Conservation (phyloP, 2,329 filamentous ascomycete genomes). For the Ceratocystis huliohia region DNA sequence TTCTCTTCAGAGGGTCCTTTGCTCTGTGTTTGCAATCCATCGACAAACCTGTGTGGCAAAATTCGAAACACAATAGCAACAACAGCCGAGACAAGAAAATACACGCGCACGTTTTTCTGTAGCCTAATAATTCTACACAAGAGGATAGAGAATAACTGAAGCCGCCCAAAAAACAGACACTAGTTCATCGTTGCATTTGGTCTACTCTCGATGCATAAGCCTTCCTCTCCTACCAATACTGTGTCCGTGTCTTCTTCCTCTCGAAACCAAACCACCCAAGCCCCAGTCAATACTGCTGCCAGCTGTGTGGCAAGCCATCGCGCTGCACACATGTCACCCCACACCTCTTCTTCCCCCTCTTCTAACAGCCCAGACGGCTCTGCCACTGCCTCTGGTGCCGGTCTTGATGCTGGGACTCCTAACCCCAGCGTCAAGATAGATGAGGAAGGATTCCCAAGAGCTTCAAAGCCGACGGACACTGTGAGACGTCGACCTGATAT, state of each 20-base stretch:
- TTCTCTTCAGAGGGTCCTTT: neutral
- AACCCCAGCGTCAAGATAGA: neutral
- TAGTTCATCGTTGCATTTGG: neutral
- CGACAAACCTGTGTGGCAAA: neutral
- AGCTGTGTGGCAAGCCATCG: neutral
- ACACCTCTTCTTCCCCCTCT: neutral
- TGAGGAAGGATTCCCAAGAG: slow-evolving; percentile 39
- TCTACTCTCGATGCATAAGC: slow-evolving; percentile 2
- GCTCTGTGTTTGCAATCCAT: neutral
- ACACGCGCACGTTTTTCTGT: neutral
- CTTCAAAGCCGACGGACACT: slow-evolving; percentile 47
- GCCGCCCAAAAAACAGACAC: neutral
- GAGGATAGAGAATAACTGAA: neutral
- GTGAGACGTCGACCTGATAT: slow-evolving; percentile 45
- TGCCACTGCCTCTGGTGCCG: neutral
- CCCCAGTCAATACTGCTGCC: neutral
- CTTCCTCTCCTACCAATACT: neutral
- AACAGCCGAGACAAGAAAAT: slow-evolving; percentile 7
- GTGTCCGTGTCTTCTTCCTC: neutral
- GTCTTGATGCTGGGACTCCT: neutral
- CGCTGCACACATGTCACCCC: neutral
- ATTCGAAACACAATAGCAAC: slow-evolving; percentile 3
- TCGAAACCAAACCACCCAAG: neutral
- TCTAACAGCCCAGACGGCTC: neutral
- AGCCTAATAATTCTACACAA: neutral